Evolutionary conservation across 2,329 filamentous ascomycete species (phyloP).

Genomic region (Penicillium thymicola): DNA sequence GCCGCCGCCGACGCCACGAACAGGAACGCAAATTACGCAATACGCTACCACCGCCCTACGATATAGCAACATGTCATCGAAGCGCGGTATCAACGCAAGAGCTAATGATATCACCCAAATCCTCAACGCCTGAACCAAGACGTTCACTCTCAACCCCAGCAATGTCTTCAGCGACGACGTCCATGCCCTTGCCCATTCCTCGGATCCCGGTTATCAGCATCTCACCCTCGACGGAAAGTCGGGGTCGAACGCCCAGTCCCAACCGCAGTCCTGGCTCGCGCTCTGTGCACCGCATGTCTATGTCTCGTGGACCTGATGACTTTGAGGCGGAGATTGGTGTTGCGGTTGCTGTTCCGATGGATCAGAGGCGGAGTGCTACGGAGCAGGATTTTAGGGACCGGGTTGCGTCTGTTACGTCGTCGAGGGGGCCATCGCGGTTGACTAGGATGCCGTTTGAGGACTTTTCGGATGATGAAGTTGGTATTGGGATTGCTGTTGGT

Average conservation of each 20-base stretch:
- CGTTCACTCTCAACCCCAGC: not conserved
- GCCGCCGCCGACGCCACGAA: slow-evolving; percentile 20
- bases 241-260: not conserved
- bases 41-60: slow-evolving; percentile 2
- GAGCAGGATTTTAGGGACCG: slow-evolving; percentile 8
- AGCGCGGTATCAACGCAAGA: slow-evolving; percentile 13
- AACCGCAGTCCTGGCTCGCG: not conserved
- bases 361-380: slow-evolving; percentile 11
- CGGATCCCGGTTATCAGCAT: slow-evolving; percentile 9
- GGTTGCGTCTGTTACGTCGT: not conserved
- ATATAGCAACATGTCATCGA: slow-evolving; percentile 7
- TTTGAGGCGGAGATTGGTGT: slow-evolving; percentile 10
- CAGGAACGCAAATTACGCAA: not conserved
- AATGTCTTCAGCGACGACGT: not conserved
- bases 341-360: slow-evolving; percentile 9
- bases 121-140: not conserved
- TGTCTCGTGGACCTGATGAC: not conserved
- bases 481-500: not conserved
- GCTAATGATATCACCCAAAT: slow-evolving; percentile 8
- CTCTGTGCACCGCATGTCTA: not conserved
- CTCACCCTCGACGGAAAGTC: not conserved
- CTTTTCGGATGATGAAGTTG: slow-evolving; percentile 6
- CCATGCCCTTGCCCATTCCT: not conserved
- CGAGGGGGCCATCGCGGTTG: slow-evolving; percentile 4
- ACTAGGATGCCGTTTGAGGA: slow-evolving; percentile 25